Evolutionary conservation across 148 eudicot species (phyloP), one percentile per base, ranked within the genome.

Genomic region (Rhododendron ferrugineum): DNA sequence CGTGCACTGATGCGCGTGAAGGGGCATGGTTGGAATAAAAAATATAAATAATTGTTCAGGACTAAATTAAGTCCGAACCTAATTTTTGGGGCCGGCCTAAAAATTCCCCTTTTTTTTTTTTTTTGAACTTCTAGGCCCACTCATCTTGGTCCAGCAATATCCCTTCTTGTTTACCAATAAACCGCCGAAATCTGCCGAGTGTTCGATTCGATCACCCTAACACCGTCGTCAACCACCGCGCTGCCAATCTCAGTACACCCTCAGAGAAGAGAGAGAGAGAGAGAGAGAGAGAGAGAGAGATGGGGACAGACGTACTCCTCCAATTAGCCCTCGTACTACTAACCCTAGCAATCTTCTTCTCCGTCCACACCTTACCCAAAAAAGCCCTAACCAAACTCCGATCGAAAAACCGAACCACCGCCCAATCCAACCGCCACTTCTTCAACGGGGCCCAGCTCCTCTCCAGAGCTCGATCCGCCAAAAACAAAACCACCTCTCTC

Each of bases 401-500:
- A n/a, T 75, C 91, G 60, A 88, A 83, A 49, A 46, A 72, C 91
- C 92, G 92, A 68, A 80, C 93, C 88, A 83, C 85, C 66, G 56
- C 88, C 90, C 94, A 90, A 82, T 88, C 95, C 46, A 84, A 91
- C 86, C 95, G 94, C 87, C 98, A 94, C 93, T 94, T 94, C 92
- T 81, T 92, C 82, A 50, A 79, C 32, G 98, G 95, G 6, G 96
- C 98, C 34, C 94, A 94, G n/a, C 89, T 93, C 90, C 87, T 96
- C 0, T 79, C 92, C 84, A 93, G 92, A 42, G 95, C 98, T 52
- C 86, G 92, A 88, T 85, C 94, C 64, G 81, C 91, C 66, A 85
- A 85, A 50, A 75, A 88, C 90, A 90, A 89, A 8, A 15, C 92
- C 91, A 54, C 92, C 85, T 85, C 96, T 76, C 28, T 85, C 76